Conservation (phyloP, 75 land plant species). For the Isoetes taiwanensis region DNA sequence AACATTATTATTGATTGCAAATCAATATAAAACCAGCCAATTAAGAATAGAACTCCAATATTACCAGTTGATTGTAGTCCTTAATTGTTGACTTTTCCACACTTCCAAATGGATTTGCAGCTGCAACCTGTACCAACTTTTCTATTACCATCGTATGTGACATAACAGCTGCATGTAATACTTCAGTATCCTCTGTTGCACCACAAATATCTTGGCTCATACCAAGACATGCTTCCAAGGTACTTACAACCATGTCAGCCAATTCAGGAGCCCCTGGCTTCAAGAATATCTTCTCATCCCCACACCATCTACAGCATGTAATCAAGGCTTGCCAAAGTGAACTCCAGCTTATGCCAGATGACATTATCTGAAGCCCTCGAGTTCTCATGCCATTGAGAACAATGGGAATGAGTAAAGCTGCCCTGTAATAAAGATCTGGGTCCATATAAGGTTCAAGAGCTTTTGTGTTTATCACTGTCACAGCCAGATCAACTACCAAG, state of each 20-base stretch:
- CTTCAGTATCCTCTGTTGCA: constrained; percentile 23
- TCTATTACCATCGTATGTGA: constrained; percentile 12
- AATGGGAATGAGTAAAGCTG: constrained; percentile 18
- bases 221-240: constrained; percentile 19
- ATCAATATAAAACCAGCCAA: no score
- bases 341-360: constrained; percentile 14
- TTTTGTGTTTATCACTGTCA: constrained; percentile 5
- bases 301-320: constrained; percentile 13
- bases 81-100: constrained; percentile 7
- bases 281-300: constrained; percentile 10
- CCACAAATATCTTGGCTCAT: constrained; percentile 22
- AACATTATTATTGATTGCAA: background rate
- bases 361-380: constrained; percentile 16
- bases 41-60: background rate
- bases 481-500: constrained; percentile 14
- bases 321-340: constrained; percentile 19
- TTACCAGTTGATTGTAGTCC: constrained; percentile 16
- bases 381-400: constrained; percentile 13
- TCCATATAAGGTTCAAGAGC: constrained; percentile 10
- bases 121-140: constrained; percentile 9
- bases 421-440: constrained; percentile 18
- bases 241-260: constrained; percentile 15
- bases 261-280: constrained; percentile 22
- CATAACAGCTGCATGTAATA: constrained; percentile 25
- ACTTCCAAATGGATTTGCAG: constrained; percentile 12